Evolutionary conservation across 129 eudicot species (phyloP), one percentile per base, ranked within the genome.

Genomic region (Arctium minus): DNA sequence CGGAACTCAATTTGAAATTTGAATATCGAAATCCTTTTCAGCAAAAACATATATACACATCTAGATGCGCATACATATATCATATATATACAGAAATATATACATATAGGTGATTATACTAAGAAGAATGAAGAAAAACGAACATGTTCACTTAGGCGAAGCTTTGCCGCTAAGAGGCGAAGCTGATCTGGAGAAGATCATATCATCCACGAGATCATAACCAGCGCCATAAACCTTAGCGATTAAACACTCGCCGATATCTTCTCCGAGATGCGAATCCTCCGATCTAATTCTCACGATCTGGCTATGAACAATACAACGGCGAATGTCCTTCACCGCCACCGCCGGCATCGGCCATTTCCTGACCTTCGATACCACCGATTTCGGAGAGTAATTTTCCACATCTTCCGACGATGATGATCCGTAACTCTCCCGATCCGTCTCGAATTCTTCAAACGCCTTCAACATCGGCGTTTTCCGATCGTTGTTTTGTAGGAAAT

Each of bases 221-320:
- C 46, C 68, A 33, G 72, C 6, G 4, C 62, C 70, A 22, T 35
- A 84, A 12, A 72, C 75, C 32, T 22, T 78, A 22, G 79, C 74
- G 22, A 75, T 79, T n/a, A 88, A 78, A 82, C 84, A 79, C 42
- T 84, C 84, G 29, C 76, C 86, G 22, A 76, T 30, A 36, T 89
- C 88, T 6, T 87, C 90, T 39, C 91, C 94, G 8, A 92, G 72
- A 75, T 84, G 89, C 2, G 89, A 89, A 73, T 92, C 97, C 87
- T 92, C 97, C 5, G 86, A 89, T 79, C 87, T 91, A 46, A 94
- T 88, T 85, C 88, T 81, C 89, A 86, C 83, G 10, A 94, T 79
- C 87, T 88, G 97, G 76, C 75, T 90, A 42, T 85, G 92, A 79
- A 84, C 80, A 31, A 77, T 78, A 17, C 27, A 77, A 1, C 3